Percentiles rank a stretch among this genome's conserved stretches.
These are phyloP conservation scores for Parmales sp. DNA, from an alignment of 108 stramenopile genomes.

Conservation along the genomic window DNA sequence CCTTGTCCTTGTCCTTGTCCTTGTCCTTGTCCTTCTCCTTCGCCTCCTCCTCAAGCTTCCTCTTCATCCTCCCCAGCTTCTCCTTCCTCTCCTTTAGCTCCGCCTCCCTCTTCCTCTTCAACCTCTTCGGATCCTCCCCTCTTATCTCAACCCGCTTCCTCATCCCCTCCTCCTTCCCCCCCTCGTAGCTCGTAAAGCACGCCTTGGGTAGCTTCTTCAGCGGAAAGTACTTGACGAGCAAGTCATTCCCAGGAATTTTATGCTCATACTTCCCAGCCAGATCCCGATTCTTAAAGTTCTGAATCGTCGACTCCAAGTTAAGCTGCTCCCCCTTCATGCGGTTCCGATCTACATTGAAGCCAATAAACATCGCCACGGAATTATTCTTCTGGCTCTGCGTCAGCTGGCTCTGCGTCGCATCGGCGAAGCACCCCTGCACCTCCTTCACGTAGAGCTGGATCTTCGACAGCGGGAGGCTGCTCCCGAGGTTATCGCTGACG, in stretches of 20 bases:
- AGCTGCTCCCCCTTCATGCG: slow-evolving; percentile 74
- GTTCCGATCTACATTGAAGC: slow-evolving; percentile 59
- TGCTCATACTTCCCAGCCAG: slow-evolving; percentile 58
- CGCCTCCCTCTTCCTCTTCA: slow-evolving; percentile 48
- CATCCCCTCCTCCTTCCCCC: slow-evolving; percentile 71
- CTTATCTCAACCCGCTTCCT: slow-evolving; percentile 56
- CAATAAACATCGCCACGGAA: slow-evolving; percentile 68
- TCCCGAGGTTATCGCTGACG: slow-evolving; percentile 59
- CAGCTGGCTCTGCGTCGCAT: slow-evolving; percentile 42
- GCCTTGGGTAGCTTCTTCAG: slow-evolving; percentile 64
- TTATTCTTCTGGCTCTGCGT: slow-evolving; percentile 66
- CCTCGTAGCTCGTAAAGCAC: slow-evolving; percentile 67
- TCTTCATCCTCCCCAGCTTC: slow-evolving; percentile 29
- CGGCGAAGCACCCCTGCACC: slow-evolving; percentile 67
- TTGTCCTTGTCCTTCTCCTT: background rate
- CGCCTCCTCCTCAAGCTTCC: slow-evolving; percentile 12
- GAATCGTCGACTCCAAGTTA: slow-evolving; percentile 63
- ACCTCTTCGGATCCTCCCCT: slow-evolving; percentile 61
- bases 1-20: slow-evolving; percentile 16
- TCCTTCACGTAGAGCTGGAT: slow-evolving; percentile 84
- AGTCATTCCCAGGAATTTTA: slow-evolving; percentile 62
- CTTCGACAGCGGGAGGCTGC: slow-evolving; percentile 62
- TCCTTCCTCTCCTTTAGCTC: slow-evolving; percentile 22
- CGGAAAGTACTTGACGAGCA: slow-evolving; percentile 53
- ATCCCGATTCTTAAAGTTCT: slow-evolving; percentile 72